Evolutionary conservation across 1,284 basidiomycete genomes (phyloP).

Genomic region (Vanrija sp.): DNA sequence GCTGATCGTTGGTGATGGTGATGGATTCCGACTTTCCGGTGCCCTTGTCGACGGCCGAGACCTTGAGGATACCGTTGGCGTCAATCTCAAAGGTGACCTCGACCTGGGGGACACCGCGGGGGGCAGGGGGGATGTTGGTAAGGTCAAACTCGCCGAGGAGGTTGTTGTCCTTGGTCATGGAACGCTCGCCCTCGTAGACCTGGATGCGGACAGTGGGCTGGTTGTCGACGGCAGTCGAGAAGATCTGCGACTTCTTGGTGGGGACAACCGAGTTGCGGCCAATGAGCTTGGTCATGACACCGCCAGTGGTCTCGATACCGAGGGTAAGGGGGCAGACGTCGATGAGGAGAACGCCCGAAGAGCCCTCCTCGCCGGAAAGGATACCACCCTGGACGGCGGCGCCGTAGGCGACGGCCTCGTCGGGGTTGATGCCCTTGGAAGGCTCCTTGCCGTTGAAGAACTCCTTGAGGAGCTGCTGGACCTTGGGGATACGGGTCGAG

Average conservation of each 20-base stretch:
- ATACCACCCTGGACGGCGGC: slow-evolving; percentile 99
- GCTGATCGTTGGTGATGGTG: slow-evolving; percentile 68
- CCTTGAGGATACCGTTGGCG: slow-evolving; percentile 85
- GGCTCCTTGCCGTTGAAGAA: slow-evolving; percentile 89
- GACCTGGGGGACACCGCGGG: slow-evolving; percentile 91
- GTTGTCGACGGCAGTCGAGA: slow-evolving; percentile 94
- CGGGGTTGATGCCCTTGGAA: slow-evolving; percentile 95
- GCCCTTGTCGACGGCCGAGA: slow-evolving; percentile 83
- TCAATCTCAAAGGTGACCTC: slow-evolving; percentile 94
- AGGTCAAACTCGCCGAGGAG: slow-evolving; percentile 95
- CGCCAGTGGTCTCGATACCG: slow-evolving; percentile 97
- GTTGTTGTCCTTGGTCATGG: slow-evolving; percentile 97
- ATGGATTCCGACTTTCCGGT: slow-evolving; percentile 86
- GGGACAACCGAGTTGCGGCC: slow-evolving; percentile 91
- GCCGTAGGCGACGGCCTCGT: slow-evolving; percentile 99
- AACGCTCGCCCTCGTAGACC: slow-evolving; percentile 91
- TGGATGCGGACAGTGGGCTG: slow-evolving; percentile 83
- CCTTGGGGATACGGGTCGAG: slow-evolving; percentile 96
- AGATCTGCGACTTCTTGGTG: slow-evolving; percentile 98
- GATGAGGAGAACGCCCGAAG: slow-evolving; percentile 91
- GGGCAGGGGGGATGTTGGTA: slow-evolving; percentile 84
- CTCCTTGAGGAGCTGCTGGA: slow-evolving; percentile 89
- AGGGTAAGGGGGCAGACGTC: slow-evolving; percentile 95
- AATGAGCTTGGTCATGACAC: slow-evolving; percentile 97
- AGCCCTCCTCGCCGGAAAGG: slow-evolving; percentile 97